Evolutionary conservation across 2,329 filamentous ascomycete species (phyloP), one percentile per base, ranked within the genome.

Genomic region (Rosellinia necatrix): DNA sequence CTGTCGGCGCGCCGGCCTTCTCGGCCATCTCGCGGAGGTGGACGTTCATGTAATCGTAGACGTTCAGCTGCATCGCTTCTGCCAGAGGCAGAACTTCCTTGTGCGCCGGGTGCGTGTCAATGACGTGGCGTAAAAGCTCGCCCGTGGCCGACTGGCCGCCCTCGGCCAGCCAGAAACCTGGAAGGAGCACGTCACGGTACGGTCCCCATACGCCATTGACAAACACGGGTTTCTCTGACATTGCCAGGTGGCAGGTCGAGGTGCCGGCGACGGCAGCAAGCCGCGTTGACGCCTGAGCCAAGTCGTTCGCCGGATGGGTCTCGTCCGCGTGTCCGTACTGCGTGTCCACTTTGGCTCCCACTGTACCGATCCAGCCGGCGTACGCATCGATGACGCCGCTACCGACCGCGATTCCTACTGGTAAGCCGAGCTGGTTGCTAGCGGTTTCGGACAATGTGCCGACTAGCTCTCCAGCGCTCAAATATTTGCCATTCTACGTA

Each of bases 381-480:
- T 99, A 99, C 15, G 94, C 94, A 72, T 99, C 94, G 69, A 99
- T 99, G 62, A 99, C 94, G 73, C 92, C 92, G 69, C 91, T 96
- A 50, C 94, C 94, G 52, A 99, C 89, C 15, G 94, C 91, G 65
- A 97, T 94, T 34, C 92, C 93, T 17, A 88, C 81, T 4, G 88
- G 88, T 3, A 99, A 82, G 6, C 94, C 93, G 58, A 99, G 85
- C 62, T 97, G 89, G 43, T 80, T 75, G 13, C 89, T 91, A 5
- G 94, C 92, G 68, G 89, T 89, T 61, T 93, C 88, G 68, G 89
- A 94, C 15, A 99, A 80, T 0, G 84, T 86, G 48, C 93, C 94
- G 25, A 96, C 91, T 5, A 93, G 82, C 73, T 99, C 93, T 61
- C 94, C 94, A 27, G 94, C 94, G 63, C 92, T 96, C 62, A 92